Evolutionary conservation across 805 yeast genomes (phyloP).

Genomic region (Sugiyamaella americana): DNA sequence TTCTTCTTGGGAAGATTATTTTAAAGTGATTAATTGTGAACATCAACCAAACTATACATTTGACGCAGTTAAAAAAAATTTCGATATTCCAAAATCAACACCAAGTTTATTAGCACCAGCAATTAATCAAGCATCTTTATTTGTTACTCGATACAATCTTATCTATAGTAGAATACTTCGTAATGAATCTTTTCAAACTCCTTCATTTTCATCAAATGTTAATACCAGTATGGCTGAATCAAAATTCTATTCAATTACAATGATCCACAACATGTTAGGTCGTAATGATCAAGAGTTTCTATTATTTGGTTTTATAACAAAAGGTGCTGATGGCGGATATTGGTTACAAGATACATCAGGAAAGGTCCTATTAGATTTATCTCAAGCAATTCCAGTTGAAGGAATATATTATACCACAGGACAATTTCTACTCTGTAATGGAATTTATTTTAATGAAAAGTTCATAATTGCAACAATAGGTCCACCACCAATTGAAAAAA

Average conservation of each 20-base stretch:
- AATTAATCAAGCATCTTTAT: constrained; percentile 21
- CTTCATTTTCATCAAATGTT: constrained; percentile 31
- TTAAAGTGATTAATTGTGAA: constrained; percentile 56
- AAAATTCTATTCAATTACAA: constrained; percentile 42
- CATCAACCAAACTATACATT: constrained; percentile 61
- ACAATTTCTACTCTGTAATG: constrained; percentile 78
- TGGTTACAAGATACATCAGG: constrained; percentile 79
- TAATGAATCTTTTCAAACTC: constrained; percentile 64
- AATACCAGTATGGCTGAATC: constrained; percentile 8
- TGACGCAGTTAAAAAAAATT: constrained; percentile 57
- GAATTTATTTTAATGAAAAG: constrained; percentile 55
- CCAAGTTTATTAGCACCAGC: constrained; percentile 23
- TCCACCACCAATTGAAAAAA: constrained; percentile 83
- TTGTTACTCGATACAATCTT: constrained; percentile 49
- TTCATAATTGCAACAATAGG: constrained; percentile 67
- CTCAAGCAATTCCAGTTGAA: constrained; percentile 52
- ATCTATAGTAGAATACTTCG: constrained; percentile 66
- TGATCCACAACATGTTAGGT: constrained; percentile 80
- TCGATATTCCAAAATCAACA: constrained; percentile 30
- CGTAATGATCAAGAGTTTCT: constrained; percentile 71
- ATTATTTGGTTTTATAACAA: constrained; percentile 68
- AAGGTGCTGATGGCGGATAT: constrained; percentile 60
- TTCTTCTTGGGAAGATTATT: constrained; percentile 66
- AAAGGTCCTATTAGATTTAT: constrained; percentile 54
- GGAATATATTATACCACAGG: constrained; percentile 68